Evolutionary conservation across 2,329 filamentous ascomycete species (phyloP).

Genomic region (Epichloe scottii): DNA sequence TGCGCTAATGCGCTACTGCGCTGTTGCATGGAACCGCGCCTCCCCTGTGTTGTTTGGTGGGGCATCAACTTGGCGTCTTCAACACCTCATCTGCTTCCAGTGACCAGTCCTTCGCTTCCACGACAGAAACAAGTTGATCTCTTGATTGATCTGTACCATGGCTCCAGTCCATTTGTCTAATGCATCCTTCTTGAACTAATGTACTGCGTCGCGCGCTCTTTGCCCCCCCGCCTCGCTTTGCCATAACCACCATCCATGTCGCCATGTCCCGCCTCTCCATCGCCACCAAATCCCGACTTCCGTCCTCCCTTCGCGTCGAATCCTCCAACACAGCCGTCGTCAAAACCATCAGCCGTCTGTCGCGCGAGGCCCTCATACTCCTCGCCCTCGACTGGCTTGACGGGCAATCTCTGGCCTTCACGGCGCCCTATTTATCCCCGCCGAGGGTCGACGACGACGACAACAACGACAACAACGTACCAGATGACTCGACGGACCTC

Average conservation of each 20-base stretch:
- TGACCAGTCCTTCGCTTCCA: too few relatives aligned
- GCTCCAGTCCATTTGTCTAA: too few relatives aligned
- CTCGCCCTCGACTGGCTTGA: slow-evolving; percentile 70
- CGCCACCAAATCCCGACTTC: slow-evolving; percentile 58
- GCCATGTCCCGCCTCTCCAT: slow-evolving; percentile 47
- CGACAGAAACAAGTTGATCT: too few relatives aligned
- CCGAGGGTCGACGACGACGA: slow-evolving; percentile 24
- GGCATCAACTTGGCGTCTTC: background rate
- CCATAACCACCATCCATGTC: background rate
- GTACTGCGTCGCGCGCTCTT: background rate
- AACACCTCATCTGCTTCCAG: background rate
- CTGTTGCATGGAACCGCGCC: too few relatives aligned
- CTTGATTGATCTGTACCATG: too few relatives aligned
- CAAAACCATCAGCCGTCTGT: slow-evolving; percentile 57
- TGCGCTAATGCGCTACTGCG: too few relatives aligned
- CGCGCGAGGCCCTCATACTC: slow-evolving; percentile 57
- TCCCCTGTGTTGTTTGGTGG: too few relatives aligned
- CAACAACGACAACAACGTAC: slow-evolving; percentile 21
- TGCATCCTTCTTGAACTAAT: too few relatives aligned
- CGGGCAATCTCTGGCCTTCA: slow-evolving; percentile 47
- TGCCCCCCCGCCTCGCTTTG: background rate
- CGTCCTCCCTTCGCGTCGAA: slow-evolving; percentile 57
- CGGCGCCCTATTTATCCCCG: slow-evolving; percentile 21
- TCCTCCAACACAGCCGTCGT: slow-evolving; percentile 50
- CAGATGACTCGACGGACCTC: slow-evolving; percentile 50